A percentile compares a stretch with the other conserved stretches of the same genome.
phyloP scores from a whole-genome alignment of 768 basidiomycete genomes.

The Auriscalpium orientale region DNA sequence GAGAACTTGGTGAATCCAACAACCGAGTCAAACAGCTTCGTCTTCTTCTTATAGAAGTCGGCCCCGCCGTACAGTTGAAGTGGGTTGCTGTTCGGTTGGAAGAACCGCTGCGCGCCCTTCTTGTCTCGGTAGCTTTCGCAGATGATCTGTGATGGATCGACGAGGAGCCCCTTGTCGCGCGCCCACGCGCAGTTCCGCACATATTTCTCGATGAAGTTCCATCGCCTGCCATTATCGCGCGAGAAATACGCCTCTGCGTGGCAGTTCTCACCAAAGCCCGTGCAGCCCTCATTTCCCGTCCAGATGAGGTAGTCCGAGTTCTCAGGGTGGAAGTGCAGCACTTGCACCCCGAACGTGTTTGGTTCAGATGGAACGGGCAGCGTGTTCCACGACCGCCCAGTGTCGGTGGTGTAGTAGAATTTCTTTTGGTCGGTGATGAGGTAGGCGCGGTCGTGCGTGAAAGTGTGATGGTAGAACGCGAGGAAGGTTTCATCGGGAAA shows the following conservation, averaged over 20 bases:
- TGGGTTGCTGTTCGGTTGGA: constrained; percentile 46
- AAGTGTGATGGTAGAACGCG: constrained; percentile 81
- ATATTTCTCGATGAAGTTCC: constrained; percentile 76
- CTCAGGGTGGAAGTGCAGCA: constrained; percentile 81
- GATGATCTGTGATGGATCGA: constrained; percentile 83
- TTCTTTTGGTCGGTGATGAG: constrained; percentile 64
- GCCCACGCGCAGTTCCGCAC: constrained; percentile 92
- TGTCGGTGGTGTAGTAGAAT: constrained; percentile 79
- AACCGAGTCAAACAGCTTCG: constrained; percentile 75
- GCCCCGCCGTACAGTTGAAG: constrained; percentile 74
- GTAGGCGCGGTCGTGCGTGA: constrained; percentile 76
- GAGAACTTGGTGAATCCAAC: constrained; percentile 97
- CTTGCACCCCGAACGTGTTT: constrained; percentile 68
- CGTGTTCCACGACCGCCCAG: constrained; percentile 63
- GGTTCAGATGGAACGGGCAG: constrained; percentile 59
- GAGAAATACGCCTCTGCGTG: constrained; percentile 71
- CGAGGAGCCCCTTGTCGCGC: constrained; percentile 63
- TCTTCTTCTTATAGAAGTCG: constrained; percentile 64
- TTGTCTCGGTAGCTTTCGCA: constrained; percentile 88
- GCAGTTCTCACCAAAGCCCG: constrained; percentile 41
- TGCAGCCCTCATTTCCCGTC: constrained; percentile 73
- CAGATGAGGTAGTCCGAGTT: constrained; percentile 80
- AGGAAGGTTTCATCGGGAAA: constrained; percentile 59
- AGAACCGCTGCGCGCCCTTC: constrained; percentile 64
- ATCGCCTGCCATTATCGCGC: constrained; percentile 66